Percentiles rank a stretch among this genome's conserved stretches.
These are phyloP conservation scores for Rhododendron molle DNA, from an alignment of 148 eudicot genomes.

Conservation along the genomic window DNA sequence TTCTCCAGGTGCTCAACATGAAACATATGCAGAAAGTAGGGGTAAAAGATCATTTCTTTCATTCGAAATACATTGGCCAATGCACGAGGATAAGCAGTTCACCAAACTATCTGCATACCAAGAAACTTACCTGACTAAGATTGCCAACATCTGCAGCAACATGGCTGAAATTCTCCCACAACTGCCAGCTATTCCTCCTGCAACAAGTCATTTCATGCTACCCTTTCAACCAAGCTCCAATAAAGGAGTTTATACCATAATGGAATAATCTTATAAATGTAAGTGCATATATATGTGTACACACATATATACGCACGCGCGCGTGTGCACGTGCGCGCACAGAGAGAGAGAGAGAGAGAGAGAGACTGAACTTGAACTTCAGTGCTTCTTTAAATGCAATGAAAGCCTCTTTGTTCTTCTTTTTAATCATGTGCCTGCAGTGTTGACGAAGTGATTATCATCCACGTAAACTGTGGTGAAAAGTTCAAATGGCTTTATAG, in stretches of 20 bases:
- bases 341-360: constrained; percentile 11
- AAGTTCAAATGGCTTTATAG: constrained; percentile 3
- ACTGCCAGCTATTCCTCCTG: constrained; percentile 94
- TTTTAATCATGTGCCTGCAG: constrained; percentile 75
- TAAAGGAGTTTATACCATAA: neutral
- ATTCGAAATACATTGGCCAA: neutral
- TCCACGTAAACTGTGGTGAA: neutral
- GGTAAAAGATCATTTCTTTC: neutral
- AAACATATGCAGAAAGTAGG: neutral
- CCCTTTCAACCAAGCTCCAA: neutral
- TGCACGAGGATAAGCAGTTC: neutral
- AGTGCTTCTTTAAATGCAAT: constrained; percentile 88
- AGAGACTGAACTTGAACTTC: constrained; percentile 58
- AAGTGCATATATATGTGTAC: neutral
- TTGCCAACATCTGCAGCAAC: constrained; percentile 86
- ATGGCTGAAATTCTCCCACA: constrained; percentile 91
- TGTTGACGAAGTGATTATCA: neutral
- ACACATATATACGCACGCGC: neutral
- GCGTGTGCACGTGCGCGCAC: neutral
- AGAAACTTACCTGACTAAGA: constrained; percentile 47
- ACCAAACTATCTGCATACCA: constrained; percentile 1
- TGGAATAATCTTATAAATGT: neutral
- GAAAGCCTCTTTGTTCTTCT: constrained; percentile 67
- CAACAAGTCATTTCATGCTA: constrained; percentile 10
- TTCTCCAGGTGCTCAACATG: neutral